A percentile compares a stretch with the other conserved stretches of the same genome.
Conservation (phyloP, 306 rosid species). For the Prunus fruticosa region DNA sequence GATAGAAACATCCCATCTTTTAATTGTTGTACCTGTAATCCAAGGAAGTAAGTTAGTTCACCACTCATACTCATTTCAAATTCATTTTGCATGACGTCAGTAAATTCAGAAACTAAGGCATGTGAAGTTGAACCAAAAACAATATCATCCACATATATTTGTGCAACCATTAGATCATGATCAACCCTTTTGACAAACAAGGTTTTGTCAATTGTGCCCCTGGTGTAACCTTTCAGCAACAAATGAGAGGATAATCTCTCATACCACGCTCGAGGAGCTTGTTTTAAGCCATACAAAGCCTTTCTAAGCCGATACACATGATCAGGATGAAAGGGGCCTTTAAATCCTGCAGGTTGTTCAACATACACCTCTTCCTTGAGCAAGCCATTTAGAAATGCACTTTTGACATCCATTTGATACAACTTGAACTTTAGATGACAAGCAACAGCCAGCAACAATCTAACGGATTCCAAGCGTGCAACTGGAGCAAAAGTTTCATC, state of each 20-base stretch:
- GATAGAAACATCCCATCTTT: background rate
- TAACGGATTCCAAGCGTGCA: background rate
- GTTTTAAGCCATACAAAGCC: background rate
- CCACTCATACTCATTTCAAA: background rate
- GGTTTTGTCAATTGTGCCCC: background rate
- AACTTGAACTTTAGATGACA: background rate
- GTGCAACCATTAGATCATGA: background rate
- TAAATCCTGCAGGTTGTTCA: background rate
- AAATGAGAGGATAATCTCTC: background rate
- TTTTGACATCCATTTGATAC: background rate
- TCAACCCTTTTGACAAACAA: background rate
- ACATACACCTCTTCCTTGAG: background rate
- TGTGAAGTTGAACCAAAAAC: background rate
- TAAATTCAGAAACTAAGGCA: background rate
- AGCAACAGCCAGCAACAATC: background rate
- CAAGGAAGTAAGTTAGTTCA: background rate
- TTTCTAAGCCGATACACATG: background rate
- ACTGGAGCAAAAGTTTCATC: background rate
- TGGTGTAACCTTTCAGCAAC: background rate
- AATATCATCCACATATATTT: background rate
- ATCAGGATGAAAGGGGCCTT: background rate
- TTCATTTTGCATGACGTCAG: background rate
- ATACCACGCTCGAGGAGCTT: background rate
- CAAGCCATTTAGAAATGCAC: background rate
- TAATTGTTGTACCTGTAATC: too few relatives aligned